These are phyloP conservation scores for Penicillium odoratum DNA, from an alignment of 495 filamentous ascomycete species.

Conservation along the genomic window DNA sequence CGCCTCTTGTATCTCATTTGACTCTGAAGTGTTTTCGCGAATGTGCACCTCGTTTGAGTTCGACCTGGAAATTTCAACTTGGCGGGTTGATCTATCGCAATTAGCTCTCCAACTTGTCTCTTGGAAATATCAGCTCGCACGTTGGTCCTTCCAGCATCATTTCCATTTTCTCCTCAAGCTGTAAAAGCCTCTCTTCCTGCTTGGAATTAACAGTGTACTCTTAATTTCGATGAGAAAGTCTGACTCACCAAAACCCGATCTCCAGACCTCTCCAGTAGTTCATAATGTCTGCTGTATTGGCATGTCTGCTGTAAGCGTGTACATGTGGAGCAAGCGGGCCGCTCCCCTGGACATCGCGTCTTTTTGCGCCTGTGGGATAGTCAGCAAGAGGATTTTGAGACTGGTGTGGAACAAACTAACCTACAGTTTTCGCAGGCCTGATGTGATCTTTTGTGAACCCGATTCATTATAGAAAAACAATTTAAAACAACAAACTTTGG, in stretches of 20 bases:
- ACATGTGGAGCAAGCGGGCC: constrained; percentile 44
- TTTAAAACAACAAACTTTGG: not conserved
- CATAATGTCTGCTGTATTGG: constrained; percentile 31
- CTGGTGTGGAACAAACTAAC: constrained; percentile 19
- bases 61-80: constrained; percentile 15
- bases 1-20: constrained; percentile 1
- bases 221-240: constrained; percentile 2
- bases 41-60: constrained; percentile 2
- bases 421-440: constrained; percentile 46
- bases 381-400: not conserved
- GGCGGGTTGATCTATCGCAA: constrained; percentile 15
- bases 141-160: constrained; percentile 34
- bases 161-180: constrained; percentile 45
- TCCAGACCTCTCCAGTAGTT: constrained; percentile 11
- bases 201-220: constrained; percentile 10
- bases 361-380: constrained; percentile 39
- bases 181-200: constrained; percentile 42
- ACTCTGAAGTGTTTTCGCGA: constrained; percentile 11
- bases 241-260: constrained; percentile 21
- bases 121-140: constrained; percentile 14
- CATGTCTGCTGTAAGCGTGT: constrained; percentile 41
- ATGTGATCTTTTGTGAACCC: constrained; percentile 25
- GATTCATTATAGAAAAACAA: constrained; percentile 10
- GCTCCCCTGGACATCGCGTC: constrained; percentile 47
- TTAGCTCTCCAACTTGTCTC: constrained; percentile 8